Evolutionary conservation across 768 basidiomycete species (phyloP), one percentile per base, ranked within the genome.

Genomic region (Exsudoporus frostii): DNA sequence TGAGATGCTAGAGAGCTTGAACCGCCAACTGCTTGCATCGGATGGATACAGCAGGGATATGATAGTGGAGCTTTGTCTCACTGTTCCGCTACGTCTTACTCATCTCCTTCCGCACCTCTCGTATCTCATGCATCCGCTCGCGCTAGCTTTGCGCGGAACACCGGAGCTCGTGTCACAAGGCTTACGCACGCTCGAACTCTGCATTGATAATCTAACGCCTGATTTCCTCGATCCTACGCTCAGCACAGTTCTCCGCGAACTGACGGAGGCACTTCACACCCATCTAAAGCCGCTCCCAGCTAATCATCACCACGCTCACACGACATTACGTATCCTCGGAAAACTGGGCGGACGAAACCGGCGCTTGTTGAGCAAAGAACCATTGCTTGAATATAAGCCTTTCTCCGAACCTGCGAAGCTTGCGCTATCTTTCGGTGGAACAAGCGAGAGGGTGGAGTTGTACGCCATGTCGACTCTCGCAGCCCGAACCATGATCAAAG

Each of bases 171-270:
- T 98, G 49, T 87, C 92, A 22, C 97, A 99, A 74, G 97, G 97
- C 41, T 75, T 99, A 24, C 83, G 97, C 7, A 99, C 97, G 0
- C 81, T 99, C 53, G 97, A 99, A 70, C 79, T 99, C n/a, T 98
- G 96, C 73, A 96, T 98, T 64, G 97, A 99, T 74, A 99, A 98
- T 66, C 80, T 99, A 25, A 97, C 93, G 0, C 92, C 93, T 2
- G 97, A 98, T 71, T 98, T 98, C 75, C 80, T 99, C 27, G 96
- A 98, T 63, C 97, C 97, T 4, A 95, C 93, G 2, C 82, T 98
- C 58, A 91, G 85, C 56, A 92, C 90, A 0, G 94, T 98, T 40
- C 78, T 97, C 39, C 80, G 93, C 43, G 93, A 98, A 57, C 75
- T 99, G 51, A 98, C 94, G 91, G 89, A 90, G 56, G 96, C 94